Base-by-base conservation (phyloP, 2,329 filamentous ascomycete genomes). In the Neobulgaria alba region DNA sequence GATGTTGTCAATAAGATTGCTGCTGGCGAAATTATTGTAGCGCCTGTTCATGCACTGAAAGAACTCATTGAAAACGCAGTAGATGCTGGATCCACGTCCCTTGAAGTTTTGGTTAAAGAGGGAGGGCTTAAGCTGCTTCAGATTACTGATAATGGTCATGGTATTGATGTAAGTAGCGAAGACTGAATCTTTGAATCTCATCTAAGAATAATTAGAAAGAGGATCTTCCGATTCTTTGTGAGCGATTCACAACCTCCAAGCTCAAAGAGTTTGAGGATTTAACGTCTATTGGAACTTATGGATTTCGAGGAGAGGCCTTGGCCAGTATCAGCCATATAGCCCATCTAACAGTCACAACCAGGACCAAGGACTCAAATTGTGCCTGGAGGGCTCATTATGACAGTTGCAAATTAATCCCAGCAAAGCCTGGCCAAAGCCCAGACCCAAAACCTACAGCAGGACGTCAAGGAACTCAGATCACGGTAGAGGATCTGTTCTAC, bases 1-100 rank as follows among this genome's bases (percentile, higher is more conserved):
- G 83, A 92, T 66, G 92, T 98, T 16, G 85, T 98, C 51, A 98
- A 96, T 69, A 98, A 96, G 63, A 98, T 98, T 52, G 92, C 92
- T 1, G 92, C 92, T 0, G 92, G 92, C 15, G 92, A 98, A 63
- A 98, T 98, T 55, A 98, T 98, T 46, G 88, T 98, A 36, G 90
- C 92, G 2, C 93, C 92, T 0, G 88, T 95, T 19, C 87, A 98
- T 62, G 92, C 93, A 3, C 65, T 98, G 42, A 98, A 98, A 63
- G 92, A 98, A 61, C 69, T 98, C 36, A 88, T 98, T 10, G 92
- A 98, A 61, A 98, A 98, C 56, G 83, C 92, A 3, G 88, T 98
- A 12, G 93, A 98, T 64, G 92, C 93, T n/a, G 90, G 92, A 4
- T 85, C 92, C 3, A 96, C 92, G 0, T 79, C 82, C 2, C 67